A percentile compares a stretch with the other conserved stretches of the same genome.
These are phyloP conservation scores for Glycine latifolia DNA, from an alignment of 306 rosid genomes.

Conservation along the genomic window DNA sequence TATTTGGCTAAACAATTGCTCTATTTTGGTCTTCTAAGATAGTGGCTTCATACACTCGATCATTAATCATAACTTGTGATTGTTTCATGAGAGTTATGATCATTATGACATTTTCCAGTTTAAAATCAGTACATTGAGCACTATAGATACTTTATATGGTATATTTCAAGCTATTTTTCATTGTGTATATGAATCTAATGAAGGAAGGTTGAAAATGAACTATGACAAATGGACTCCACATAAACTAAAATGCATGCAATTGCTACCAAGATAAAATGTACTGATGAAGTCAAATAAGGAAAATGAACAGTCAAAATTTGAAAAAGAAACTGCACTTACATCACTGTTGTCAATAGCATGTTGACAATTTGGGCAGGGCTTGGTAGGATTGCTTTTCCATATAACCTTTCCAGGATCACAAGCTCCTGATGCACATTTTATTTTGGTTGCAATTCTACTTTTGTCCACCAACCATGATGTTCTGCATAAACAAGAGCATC, in stretches of 20 bases:
- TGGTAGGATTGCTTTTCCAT: constrained; percentile 86
- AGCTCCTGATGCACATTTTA: constrained; percentile 72
- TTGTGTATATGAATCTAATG: too few relatives aligned
- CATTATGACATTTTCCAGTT: not conserved
- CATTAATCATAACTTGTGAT: not conserved
- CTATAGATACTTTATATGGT: too few relatives aligned
- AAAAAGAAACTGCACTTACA: constrained; percentile 48
- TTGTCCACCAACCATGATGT: constrained; percentile 84
- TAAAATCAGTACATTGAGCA: not conserved
- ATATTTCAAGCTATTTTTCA: too few relatives aligned
- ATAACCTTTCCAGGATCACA: constrained; percentile 55
- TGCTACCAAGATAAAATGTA: not conserved
- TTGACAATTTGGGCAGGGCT: constrained; percentile 81
- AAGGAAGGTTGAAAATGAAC: not conserved
- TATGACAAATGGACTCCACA: not conserved
- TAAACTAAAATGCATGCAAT: constrained; percentile 9
- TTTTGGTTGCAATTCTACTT: constrained; percentile 88
- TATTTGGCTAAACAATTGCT: not conserved
- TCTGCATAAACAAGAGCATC: constrained; percentile 54
- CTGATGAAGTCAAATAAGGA: constrained; percentile 9
- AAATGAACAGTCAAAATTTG: not conserved
- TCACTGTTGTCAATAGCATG: constrained; percentile 79
- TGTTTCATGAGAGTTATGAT: not conserved
- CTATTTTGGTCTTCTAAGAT: not conserved
- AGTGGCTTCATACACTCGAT: not conserved